phyloP scores from a whole-genome alignment of 768 basidiomycete genomes.

The Podaxis mareebaensis region DNA sequence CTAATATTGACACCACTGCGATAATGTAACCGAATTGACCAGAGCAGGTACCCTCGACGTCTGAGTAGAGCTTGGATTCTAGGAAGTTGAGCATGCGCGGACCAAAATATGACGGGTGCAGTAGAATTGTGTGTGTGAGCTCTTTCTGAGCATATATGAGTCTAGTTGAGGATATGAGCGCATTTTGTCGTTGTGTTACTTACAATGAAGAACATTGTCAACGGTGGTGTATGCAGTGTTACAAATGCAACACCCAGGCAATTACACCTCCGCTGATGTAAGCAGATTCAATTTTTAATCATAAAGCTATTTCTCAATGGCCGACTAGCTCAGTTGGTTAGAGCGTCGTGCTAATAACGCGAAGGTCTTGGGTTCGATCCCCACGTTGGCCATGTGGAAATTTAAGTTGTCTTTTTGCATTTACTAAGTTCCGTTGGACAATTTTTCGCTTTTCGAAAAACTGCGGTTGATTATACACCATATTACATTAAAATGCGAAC shows the following conservation, averaged over 20 bases:
- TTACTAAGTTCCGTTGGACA: too few relatives aligned
- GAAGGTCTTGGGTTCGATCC: conserved; percentile 58
- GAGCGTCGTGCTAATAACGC: conserved; percentile 89
- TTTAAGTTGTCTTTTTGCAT: too few relatives aligned
- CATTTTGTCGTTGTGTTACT: conserved; percentile 29
- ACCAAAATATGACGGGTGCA: conserved; percentile 98
- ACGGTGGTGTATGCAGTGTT: background rate
- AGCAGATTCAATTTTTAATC: background rate
- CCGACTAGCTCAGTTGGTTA: conserved; percentile 84
- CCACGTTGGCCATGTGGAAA: conserved; percentile 16
- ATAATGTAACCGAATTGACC: conserved; percentile 96
- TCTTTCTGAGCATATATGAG: conserved; percentile 67
- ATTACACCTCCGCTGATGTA: background rate
- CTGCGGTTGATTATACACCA: background rate
- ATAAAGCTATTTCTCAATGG: background rate
- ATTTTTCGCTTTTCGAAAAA: too few relatives aligned
- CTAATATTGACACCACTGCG: conserved; percentile 85
- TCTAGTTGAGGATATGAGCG: conserved; percentile 5
- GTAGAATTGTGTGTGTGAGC: conserved; percentile 93
- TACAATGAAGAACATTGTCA: conserved; percentile 73
- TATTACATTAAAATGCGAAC: background rate
- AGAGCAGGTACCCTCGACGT: conserved; percentile 96
- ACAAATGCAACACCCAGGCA: background rate
- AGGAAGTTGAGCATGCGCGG: conserved; percentile 94
- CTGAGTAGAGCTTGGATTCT: conserved; percentile 89